These are phyloP conservation scores for Fusarium sambucinum DNA, from an alignment of 2,329 filamentous ascomycete species.

Conservation along the genomic window DNA sequence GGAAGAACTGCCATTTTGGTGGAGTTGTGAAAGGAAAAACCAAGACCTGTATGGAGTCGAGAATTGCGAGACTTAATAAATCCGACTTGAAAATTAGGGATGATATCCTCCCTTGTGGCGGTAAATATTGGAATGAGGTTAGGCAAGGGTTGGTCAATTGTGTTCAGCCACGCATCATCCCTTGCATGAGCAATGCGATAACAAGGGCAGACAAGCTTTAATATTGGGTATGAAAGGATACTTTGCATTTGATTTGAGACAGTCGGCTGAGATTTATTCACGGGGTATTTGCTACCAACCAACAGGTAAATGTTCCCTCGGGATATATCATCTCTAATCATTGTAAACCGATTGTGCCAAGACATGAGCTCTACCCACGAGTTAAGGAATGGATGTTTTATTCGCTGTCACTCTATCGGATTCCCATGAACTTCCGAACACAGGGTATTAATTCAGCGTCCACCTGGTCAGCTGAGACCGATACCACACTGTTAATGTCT, in stretches of 20 bases:
- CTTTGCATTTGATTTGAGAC: neutral
- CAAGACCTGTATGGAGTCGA: neutral
- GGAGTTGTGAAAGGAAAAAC: neutral
- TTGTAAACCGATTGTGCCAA: neutral
- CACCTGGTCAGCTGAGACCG: neutral
- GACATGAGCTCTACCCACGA: neutral
- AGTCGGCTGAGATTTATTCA: neutral
- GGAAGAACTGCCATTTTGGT: neutral
- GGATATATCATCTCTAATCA: neutral
- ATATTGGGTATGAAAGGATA: neutral
- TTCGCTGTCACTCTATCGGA: neutral
- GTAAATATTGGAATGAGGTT: neutral
- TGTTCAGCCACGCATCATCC: neutral
- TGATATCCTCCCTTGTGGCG: neutral
- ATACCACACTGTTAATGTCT: neutral
- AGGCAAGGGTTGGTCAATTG: neutral
- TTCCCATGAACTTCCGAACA: neutral
- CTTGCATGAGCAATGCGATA: neutral
- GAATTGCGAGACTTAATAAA: neutral
- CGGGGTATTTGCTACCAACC: neutral
- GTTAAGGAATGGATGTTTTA: neutral
- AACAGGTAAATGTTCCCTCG: neutral
- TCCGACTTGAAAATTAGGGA: neutral
- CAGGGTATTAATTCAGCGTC: neutral
- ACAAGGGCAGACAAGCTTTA: neutral